Percentiles rank a stretch among this genome's conserved stretches.
Conservation (phyloP, 2,329 filamentous ascomycete species). For the Metarhizium humberi region DNA sequence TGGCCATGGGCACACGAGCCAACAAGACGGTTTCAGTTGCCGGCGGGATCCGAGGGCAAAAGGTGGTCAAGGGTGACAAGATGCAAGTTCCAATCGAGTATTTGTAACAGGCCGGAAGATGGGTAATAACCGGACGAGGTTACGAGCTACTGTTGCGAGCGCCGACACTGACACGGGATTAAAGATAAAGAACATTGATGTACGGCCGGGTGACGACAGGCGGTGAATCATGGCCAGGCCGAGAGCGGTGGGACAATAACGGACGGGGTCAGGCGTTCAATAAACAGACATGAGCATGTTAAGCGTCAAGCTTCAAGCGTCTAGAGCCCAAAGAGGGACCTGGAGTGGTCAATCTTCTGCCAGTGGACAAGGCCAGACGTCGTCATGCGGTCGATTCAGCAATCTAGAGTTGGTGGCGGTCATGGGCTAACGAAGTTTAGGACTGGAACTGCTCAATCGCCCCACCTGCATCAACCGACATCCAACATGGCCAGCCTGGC, state of each 20-base stretch:
- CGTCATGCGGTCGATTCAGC: neutral
- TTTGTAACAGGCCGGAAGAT: neutral
- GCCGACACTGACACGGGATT: neutral
- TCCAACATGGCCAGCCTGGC: too few relatives aligned
- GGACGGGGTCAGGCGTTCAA: neutral
- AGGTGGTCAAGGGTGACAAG: neutral
- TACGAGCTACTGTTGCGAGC: neutral
- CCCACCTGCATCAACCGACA: neutral
- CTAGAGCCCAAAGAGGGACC: neutral
- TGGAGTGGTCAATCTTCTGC: neutral
- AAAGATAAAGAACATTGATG: neutral
- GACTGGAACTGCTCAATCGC: neutral
- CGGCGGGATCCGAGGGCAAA: neutral
- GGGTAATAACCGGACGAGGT: neutral
- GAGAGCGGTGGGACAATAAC: neutral
- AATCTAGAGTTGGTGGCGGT: neutral
- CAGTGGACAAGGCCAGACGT: too few relatives aligned
- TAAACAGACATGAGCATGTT: too few relatives aligned
- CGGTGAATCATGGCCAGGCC: slow-evolving; percentile 3
- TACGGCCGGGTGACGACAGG: neutral
- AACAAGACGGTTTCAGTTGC: neutral
- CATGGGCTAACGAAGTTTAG: neutral
- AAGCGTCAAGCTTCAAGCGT: too few relatives aligned
- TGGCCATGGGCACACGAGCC: neutral
- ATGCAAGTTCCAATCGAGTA: neutral